Base-by-base conservation (phyloP, 768 basidiomycete species). In the Termitomyces heimii region DNA sequence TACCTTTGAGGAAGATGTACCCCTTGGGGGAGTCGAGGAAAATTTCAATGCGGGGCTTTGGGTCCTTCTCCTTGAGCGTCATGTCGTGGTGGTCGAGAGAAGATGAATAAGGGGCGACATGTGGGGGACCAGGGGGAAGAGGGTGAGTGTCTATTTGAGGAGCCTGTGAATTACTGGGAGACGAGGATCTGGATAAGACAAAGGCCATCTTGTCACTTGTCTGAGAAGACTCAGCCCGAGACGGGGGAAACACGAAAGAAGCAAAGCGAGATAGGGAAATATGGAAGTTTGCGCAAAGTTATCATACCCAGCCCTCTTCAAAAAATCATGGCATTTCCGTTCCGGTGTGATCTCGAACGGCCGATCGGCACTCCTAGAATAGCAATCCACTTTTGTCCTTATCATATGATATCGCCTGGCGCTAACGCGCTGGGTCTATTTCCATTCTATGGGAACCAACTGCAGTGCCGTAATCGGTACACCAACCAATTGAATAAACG, bases 1-100 rank as follows among this genome's bases (percentile, higher is more conserved):
- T 84, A 47, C 94, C 93, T 60, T 84, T 81, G 65, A 98, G 80
- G 53, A 79, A 77, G 60, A 97, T 73, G 63, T 74, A 77, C 6
- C 37, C 51, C 12, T 37, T 37, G 39, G 89, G 87, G 4, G 79
- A 76, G 68, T 89, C 84, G 54, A 97, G 82, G 53, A 84, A 66
- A 63, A 98, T 88, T 62, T 94, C 89, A 61, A 98, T 76, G 49
- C 71, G 73, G n/a, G 82, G 74, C 28, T 62, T 66, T 28, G 72
- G 74, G 34, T 77, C 75, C 60, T 79, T 80, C 52, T 77, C 77
- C 50, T 69, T 74, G 58, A 60, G 67, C 72, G 77, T 79, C 55
- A 79, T 77, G 68, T 59, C 55, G 55, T 62, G 45, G 14, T 58
- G 54, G 52, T 56, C 57, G 32, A 55, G 48, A 24, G 50, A 54